These are phyloP conservation scores for Madurella mycetomatis DNA, from an alignment of 2,329 filamentous ascomycete species.

Conservation along the genomic window DNA sequence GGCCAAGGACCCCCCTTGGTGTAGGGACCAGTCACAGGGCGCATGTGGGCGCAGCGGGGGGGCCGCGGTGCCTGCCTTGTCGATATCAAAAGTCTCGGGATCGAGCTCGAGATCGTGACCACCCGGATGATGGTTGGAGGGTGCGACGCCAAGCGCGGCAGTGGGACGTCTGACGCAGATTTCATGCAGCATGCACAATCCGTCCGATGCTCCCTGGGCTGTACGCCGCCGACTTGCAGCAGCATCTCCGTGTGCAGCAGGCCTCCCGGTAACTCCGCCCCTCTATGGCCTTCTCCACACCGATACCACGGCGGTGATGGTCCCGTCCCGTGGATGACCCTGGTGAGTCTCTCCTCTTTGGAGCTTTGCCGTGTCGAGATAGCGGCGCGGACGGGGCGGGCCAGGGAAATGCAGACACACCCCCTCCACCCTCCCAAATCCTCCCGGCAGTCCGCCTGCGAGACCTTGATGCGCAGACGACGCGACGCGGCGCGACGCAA, in stretches of 20 bases:
- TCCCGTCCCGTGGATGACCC: too few relatives aligned
- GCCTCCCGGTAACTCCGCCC: constrained; percentile 5
- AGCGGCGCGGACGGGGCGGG: background rate
- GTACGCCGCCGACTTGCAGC: constrained; percentile 9
- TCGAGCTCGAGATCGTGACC: constrained; percentile 6
- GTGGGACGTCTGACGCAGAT: constrained; percentile 7
- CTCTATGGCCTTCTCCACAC: background rate
- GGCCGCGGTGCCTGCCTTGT: constrained; percentile 4
- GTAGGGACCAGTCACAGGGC: background rate
- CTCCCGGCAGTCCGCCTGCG: background rate
- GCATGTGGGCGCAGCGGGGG: background rate
- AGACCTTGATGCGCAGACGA: background rate
- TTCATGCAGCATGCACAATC: constrained; percentile 10
- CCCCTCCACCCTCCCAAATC: background rate
- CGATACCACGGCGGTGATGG: background rate
- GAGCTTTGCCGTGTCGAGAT: background rate
- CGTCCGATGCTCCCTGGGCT: background rate
- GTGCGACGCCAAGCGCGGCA: constrained; percentile 5
- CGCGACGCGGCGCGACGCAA: constrained; percentile 6
- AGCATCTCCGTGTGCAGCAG: background rate
- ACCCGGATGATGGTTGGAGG: constrained; percentile 1
- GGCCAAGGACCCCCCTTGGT: background rate
- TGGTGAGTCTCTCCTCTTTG: too few relatives aligned
- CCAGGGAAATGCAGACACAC: background rate
- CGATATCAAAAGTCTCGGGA: constrained; percentile 15